Percentiles rank a stretch among this genome's conserved stretches.
Conservation (phyloP, 352 stramenopile species). For the Phytophthora meadii region DNA sequence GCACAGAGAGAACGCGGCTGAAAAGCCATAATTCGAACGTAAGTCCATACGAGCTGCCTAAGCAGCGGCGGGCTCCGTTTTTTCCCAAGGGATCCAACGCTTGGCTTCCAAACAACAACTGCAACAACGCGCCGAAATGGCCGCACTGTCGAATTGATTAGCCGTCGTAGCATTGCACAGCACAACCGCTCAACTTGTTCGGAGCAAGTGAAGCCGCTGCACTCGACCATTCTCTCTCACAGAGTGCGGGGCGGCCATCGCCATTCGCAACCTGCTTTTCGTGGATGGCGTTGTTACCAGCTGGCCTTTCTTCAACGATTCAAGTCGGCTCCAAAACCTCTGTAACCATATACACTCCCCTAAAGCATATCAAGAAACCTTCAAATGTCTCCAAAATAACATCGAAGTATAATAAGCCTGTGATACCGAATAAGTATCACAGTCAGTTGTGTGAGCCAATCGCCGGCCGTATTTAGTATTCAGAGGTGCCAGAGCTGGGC, state of each 20-base stretch:
- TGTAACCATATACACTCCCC: not conserved
- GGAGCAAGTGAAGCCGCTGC: no score
- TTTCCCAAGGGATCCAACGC: not conserved
- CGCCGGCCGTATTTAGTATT: slow-evolving; percentile 2
- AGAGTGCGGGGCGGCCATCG: not conserved
- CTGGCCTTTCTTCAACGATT: slow-evolving; percentile 7
- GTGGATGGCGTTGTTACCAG: slow-evolving; percentile 5
- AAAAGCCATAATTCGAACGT: no score
- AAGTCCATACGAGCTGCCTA: not conserved
- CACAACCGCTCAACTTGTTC: not conserved
- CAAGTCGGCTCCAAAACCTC: not conserved
- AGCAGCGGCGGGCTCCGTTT: not conserved
- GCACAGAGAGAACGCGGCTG: no score
- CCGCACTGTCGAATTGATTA: slow-evolving; percentile 1
- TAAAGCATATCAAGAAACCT: not conserved
- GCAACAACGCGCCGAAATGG: not conserved
- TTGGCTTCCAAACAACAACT: not conserved
- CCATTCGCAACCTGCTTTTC: slow-evolving; percentile 6
- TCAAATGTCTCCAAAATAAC: not conserved
- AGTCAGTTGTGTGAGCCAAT: slow-evolving; percentile 16
- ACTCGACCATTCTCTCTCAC: not conserved
- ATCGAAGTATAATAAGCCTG: not conserved
- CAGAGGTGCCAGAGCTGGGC: not conserved
- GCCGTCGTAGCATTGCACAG: not conserved
- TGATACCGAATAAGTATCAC: not conserved